A percentile compares a stretch with the other conserved stretches of the same genome.
Evolutionary conservation across 1,284 basidiomycete genomes (phyloP).

Genomic region (Porogramme epimiltina): DNA sequence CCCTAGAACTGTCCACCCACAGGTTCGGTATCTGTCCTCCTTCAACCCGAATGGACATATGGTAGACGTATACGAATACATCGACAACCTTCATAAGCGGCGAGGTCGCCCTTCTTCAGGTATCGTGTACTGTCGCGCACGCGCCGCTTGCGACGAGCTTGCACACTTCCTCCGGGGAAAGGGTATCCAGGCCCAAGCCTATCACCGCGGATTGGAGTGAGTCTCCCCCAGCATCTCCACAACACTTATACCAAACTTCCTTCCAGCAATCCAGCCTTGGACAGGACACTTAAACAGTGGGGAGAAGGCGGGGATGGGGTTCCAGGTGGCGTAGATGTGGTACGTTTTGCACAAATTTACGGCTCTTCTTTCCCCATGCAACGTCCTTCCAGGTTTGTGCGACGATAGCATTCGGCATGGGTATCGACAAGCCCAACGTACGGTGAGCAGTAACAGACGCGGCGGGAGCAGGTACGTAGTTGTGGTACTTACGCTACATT

Average conservation of each 20-base stretch:
- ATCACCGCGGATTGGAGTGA: constrained; percentile 68
- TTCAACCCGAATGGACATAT: constrained; percentile 53
- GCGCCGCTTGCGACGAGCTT: constrained; percentile 69
- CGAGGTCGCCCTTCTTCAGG: constrained; percentile 69
- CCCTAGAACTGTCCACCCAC: too few relatives aligned
- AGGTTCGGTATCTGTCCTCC: constrained; percentile 65
- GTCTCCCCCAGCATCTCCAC: constrained; percentile 16
- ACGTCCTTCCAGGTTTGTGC: constrained; percentile 46
- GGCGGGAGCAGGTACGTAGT: too few relatives aligned
- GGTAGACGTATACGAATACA: constrained; percentile 69
- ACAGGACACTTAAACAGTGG: constrained; percentile 68
- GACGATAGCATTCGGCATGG: constrained; percentile 86
- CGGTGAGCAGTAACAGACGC: constrained; percentile 45
- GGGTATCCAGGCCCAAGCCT: constrained; percentile 73
- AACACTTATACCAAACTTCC: not conserved
- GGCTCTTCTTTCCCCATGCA: not conserved
- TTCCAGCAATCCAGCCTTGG: constrained; percentile 49
- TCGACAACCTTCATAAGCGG: constrained; percentile 57
- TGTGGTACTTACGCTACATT: too few relatives aligned
- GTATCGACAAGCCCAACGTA: constrained; percentile 85
- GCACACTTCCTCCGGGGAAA: constrained; percentile 60
- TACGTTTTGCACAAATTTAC: constrained; percentile 34
- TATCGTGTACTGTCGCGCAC: constrained; percentile 78
- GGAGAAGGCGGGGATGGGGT: constrained; percentile 51
- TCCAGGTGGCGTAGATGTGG: constrained; percentile 57